Base-by-base conservation (phyloP, 75 land plant species). In the Picea glauca region DNA sequence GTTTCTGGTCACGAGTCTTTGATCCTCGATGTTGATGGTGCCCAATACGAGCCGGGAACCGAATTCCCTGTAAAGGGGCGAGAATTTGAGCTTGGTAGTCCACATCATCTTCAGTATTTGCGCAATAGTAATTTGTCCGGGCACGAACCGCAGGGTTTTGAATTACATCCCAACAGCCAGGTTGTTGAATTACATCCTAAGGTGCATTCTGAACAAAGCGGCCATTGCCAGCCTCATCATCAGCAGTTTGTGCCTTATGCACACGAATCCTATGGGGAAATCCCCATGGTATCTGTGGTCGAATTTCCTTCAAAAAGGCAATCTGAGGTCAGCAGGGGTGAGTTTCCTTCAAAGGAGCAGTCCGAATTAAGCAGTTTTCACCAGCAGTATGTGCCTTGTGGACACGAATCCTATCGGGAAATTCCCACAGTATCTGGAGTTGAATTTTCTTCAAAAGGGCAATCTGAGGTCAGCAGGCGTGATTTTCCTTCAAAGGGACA, bases 261-360 rank as follows among this genome's bases (percentile, higher is more conserved):
- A 33, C 43, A 66, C 13, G 72, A 68, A 68, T 38, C 38, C 1
- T 32, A 68, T 38, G n/a, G 50, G 46, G 72, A 68, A 38, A 2
- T 68, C 20, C 8, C 72, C 8, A 20, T 43, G 17, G 46, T 38
- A 18, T 18, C 72, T 67, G 72, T 17, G 18, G 72, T 38, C 17
- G 72, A 68, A 68, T 18, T 38, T 68, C 72, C 72, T 18, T 68
- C 46, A 38, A 68, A 38, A 68, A 43, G 72, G 50, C 46, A 68
- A 68, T 7, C 38, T 15, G 72, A 40, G 1, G 43, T 38, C 18
- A 43, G 38, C 38, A 43, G 38, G 18, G 72, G 15, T 38, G 72
- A 68, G 38, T 18, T 38, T 68, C 72, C 72, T 18, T 68, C 46
- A 38, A 68, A 38, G 38, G 72, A 43, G 50, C 46, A 68, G 38